A percentile compares a stretch with the other conserved stretches of the same genome.
Evolutionary conservation across 129 eudicot genomes (phyloP).

Genomic region (Pseudognaphalium luteoalbum): DNA sequence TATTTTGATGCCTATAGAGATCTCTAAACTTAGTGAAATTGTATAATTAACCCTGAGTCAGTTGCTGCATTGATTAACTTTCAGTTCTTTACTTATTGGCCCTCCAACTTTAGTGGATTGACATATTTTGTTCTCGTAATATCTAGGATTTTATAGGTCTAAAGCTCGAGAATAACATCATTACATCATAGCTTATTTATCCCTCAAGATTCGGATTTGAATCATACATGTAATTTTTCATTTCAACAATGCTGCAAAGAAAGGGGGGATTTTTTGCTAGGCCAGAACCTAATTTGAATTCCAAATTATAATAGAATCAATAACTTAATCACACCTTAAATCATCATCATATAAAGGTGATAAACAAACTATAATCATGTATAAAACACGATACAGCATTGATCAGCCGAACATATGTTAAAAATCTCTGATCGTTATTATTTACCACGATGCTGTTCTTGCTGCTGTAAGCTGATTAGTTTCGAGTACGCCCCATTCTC

Average conservation of each 20-base stretch:
- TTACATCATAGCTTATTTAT: not conserved
- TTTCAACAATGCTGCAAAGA: not conserved
- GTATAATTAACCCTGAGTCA: not conserved
- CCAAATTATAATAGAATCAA: conserved; percentile 21
- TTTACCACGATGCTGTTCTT: conserved; percentile 57
- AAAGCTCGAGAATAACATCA: not conserved
- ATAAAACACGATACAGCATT: conserved; percentile 36
- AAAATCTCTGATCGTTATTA: conserved; percentile 28
- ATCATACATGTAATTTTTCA: not conserved
- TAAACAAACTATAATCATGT: conserved; percentile 36
- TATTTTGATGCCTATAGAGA: too few species aligned
- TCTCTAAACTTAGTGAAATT: not conserved
- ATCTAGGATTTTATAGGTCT: not conserved
- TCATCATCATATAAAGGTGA: conserved; percentile 28
- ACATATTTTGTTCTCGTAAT: not conserved
- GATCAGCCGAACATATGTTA: conserved; percentile 21
- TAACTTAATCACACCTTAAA: conserved; percentile 30
- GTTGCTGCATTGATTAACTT: not conserved
- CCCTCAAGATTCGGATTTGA: not conserved
- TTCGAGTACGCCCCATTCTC: conserved; percentile 80
- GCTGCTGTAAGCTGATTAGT: conserved; percentile 83
- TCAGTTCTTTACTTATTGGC: not conserved
- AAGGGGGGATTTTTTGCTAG: conserved; percentile 4
- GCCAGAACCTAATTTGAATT: conserved; percentile 22
- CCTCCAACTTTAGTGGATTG: not conserved